Percentiles rank a stretch among this genome's conserved stretches.
Evolutionary conservation across 106 monocot genomes (phyloP).

Genomic region (Apostasia shenzhenica): DNA sequence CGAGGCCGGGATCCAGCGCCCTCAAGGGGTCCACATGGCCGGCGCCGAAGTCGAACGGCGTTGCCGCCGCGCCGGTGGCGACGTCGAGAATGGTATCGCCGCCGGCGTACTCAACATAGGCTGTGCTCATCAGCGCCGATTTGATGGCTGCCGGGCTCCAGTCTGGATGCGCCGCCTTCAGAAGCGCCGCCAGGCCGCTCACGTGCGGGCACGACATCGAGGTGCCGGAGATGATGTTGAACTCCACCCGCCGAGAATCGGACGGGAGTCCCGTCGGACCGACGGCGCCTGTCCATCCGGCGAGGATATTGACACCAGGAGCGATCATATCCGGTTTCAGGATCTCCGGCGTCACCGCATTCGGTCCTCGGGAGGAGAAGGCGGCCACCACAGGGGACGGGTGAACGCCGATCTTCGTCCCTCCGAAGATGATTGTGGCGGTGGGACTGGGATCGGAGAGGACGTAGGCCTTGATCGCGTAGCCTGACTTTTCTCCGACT

Average conservation of each 20-base stretch:
- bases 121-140: slow-evolving; percentile 84
- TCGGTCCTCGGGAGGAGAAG: slow-evolving; percentile 93
- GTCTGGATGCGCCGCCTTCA: slow-evolving; percentile 61
- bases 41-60: slow-evolving; percentile 74
- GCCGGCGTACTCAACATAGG: slow-evolving; percentile 47
- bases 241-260: slow-evolving; percentile 59
- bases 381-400: slow-evolving; percentile 98
- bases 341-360: slow-evolving; percentile 63
- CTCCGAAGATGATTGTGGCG: slow-evolving; percentile 56
- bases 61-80: slow-evolving; percentile 49
- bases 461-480: slow-evolving; percentile 50
- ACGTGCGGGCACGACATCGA: slow-evolving; percentile 99
- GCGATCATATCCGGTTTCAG: slow-evolving; percentile 91
- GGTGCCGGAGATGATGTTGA: slow-evolving; percentile 97
- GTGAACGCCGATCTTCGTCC: slow-evolving; percentile 61
- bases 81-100: slow-evolving; percentile 58
- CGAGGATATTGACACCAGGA: slow-evolving; percentile 94
- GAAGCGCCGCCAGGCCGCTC: slow-evolving; percentile 84
- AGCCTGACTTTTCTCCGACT: slow-evolving; percentile 64
- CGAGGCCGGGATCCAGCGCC: slow-evolving; percentile 78
- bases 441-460: slow-evolving; percentile 45
- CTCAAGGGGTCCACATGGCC: slow-evolving; percentile 78
- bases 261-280: slow-evolving; percentile 66
- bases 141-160: slow-evolving; percentile 80
- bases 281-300: slow-evolving; percentile 71